Percentiles rank a stretch among this genome's conserved stretches.
These are phyloP conservation scores for Zizania palustris DNA, from an alignment of 202 grass and related monocot genomes.

Conservation along the genomic window DNA sequence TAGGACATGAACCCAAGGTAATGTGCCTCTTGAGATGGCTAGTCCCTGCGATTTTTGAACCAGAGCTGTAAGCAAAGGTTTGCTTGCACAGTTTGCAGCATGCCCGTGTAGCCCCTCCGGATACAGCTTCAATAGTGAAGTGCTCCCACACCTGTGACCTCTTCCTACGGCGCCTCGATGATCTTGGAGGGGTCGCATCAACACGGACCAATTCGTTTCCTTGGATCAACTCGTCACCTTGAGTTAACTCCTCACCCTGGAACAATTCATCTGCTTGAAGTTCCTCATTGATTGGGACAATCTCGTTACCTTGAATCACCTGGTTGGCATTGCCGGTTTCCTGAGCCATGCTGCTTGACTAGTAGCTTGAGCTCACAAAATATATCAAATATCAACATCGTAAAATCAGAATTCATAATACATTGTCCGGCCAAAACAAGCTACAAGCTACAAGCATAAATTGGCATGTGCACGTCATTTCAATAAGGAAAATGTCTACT, in stretches of 20 bases:
- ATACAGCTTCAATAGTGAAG: slow-evolving; percentile 76
- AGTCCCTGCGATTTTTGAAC: slow-evolving; percentile 89
- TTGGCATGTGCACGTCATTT: too few relatives aligned
- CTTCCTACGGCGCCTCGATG: slow-evolving; percentile 70
- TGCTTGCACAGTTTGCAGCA: slow-evolving; percentile 98
- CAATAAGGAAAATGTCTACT: too few relatives aligned
- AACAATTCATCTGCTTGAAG: slow-evolving; percentile 34
- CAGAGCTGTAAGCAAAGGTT: slow-evolving; percentile 95
- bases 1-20: slow-evolving; percentile 78
- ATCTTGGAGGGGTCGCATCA: slow-evolving; percentile 47
- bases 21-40: slow-evolving; percentile 99
- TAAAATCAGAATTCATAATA: slow-evolving; percentile 10
- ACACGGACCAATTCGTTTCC: slow-evolving; percentile 52
- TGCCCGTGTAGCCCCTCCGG: slow-evolving; percentile 67
- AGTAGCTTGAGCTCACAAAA: slow-evolving; percentile 19
- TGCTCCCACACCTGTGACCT: slow-evolving; percentile 91
- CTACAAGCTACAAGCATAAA: too few relatives aligned
- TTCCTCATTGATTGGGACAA: slow-evolving; percentile 29
- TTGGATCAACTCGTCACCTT: slow-evolving; percentile 47
- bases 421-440: background rate
- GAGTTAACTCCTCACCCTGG: slow-evolving; percentile 27
- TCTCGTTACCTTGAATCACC: slow-evolving; percentile 26
- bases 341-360: slow-evolving; percentile 35
- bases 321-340: slow-evolving; percentile 35
- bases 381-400: background rate